Evolutionary conservation across 2,329 filamentous ascomycete species (phyloP).

Genomic region (Ascochyta rabiei): DNA sequence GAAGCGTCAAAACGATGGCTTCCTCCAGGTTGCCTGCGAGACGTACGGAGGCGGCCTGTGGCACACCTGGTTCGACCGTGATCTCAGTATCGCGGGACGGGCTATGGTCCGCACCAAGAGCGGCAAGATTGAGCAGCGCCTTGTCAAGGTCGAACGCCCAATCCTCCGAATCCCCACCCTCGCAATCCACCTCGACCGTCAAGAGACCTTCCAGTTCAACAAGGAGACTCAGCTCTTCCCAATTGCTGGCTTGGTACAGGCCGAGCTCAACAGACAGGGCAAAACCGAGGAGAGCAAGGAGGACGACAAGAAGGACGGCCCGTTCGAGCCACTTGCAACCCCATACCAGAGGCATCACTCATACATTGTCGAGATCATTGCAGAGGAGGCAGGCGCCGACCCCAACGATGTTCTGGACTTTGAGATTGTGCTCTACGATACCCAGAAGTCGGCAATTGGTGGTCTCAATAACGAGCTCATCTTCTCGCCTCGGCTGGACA

Average conservation of each 20-base stretch:
- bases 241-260: conserved; percentile 84
- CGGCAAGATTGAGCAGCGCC: conserved; percentile 77
- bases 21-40: conserved; percentile 93
- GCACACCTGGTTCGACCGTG: conserved; percentile 98
- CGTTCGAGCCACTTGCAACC: conserved; percentile 76
- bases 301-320: conserved; percentile 48
- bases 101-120: conserved; percentile 78
- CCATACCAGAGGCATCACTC: conserved; percentile 87
- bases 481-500: conserved; percentile 94
- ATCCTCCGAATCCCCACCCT: conserved; percentile 91
- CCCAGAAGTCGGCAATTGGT: conserved; percentile 86
- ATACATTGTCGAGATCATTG: conserved; percentile 83
- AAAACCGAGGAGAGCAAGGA: conserved; percentile 58
- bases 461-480: conserved; percentile 93
- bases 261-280: conserved; percentile 81
- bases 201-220: conserved; percentile 88
- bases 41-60: conserved; percentile 96
- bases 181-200: conserved; percentile 90
- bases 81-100: conserved; percentile 87
- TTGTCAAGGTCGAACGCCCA: conserved; percentile 89
- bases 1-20: conserved; percentile 84
- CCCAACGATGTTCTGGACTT: conserved; percentile 84
- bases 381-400: conserved; percentile 74
- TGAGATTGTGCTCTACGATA: conserved; percentile 96
- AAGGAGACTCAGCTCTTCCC: conserved; percentile 97